Base-by-base conservation (phyloP, 768 basidiomycete genomes). In the Pisolithus orientalis region DNA sequence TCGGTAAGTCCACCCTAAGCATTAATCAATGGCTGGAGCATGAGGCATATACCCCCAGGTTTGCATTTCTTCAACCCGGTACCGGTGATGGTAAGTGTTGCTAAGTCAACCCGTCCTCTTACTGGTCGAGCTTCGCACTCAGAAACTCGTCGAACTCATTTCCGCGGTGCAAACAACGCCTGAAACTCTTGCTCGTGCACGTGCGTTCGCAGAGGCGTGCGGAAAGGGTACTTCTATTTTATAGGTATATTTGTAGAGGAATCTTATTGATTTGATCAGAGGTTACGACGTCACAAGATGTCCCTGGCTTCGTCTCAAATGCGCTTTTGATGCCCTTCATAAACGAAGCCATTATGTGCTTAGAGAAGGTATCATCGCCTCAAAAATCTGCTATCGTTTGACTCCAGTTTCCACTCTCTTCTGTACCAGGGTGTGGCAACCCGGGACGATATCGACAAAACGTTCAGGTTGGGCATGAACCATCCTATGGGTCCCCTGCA, bases 21-120 rank as follows among this genome's bases (percentile, higher is more conserved):
- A 34, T 3, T 11, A 6, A 46, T 6, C 40, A 44, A 34, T 44
- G 38, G 45, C 10, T 39, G 38, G 17, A 13, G 32, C 37, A 28
- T 50, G 34, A 51, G 40, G 53, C 28, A 28, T 29, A 48, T 25
- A 28, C 28, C 40, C 37, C 10, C 49, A 92, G 90, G 85, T 11
- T 73, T 95, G 39, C 93, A 95, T 66, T 96, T 94, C 75, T 95
- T 96, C 74, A 95, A 97, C 62, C 94, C 94, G 4, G 94, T 96
- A 4, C 94, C 94, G 3, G 89, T 95, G 31, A 96, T 96, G 94
- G 90, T 90, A 63, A 47, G 80, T 44, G 11, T 25, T 16, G 6
- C 43, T 25, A 43, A 10, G 39, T 56, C 53, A 32, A 53, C 39
- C 14, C 9, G 32, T 28, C 7, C 29, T 10, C 39, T 13, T 6